Evolutionary conservation across 345 rosid genomes (phyloP), one percentile per base, ranked within the genome.

Genomic region (Alliaria petiolata): DNA sequence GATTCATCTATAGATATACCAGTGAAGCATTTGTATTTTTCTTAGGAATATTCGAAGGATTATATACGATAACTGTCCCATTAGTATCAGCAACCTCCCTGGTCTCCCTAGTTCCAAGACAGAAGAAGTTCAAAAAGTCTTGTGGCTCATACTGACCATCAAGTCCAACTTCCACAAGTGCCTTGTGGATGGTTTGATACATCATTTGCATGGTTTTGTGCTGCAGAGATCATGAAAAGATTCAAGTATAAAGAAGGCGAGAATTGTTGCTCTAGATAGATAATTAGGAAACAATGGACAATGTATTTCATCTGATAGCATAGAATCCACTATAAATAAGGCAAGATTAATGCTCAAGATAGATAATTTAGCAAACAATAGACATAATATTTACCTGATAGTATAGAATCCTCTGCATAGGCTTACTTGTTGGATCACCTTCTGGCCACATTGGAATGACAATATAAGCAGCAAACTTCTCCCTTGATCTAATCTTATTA

Each of bases 401-500:
- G 79, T 76, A 87, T 25, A 93, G 86, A 62, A 93, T 93, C 54
- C 92, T 82, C 72, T 93, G 98, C 52, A 82, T 78, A 11, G 86
- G 51, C 35, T 52, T 8, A 43, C 84, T 76, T 35, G 91, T 76
- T 35, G 98, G 84, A 71, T 78, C 74, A 56, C 98, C 98, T 82
- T 93, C 97, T 33, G 98, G 97, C 93, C 93, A 90, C 98, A 93
- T 93, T 34, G 98, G 98, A 72, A 93, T 86, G 35, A 93, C 87
- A 72, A 93, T 86, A 69, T 93, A 93, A 2, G 87, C 98, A 71
- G 92, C 78, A 78, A 93, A 93, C 66, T 91, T 88, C 75, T 92
- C 87, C 16, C 78, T 79, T 62, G 91, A 87, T 83, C 88, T 85
- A 71, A 93, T 93, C 67, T 90, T 93, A 66, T 71, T 81, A 38